phyloP scores from a whole-genome alignment of 2,329 filamentous ascomycete species.

The Penicillium oxalicum region DNA sequence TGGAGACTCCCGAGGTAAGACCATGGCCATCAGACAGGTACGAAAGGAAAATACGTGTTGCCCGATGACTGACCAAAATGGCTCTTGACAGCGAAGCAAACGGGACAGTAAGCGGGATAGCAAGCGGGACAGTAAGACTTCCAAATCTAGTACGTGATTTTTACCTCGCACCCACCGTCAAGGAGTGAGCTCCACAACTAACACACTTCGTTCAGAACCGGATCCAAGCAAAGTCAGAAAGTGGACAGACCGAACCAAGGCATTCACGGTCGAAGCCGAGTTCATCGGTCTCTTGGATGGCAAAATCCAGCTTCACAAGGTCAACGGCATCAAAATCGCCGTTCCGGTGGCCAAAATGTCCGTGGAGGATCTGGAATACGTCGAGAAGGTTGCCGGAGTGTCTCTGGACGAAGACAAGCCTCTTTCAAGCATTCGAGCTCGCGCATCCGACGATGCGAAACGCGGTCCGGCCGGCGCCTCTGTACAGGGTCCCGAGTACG shows the following conservation, averaged over 20 bases:
- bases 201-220: conserved; percentile 55
- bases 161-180: neutral
- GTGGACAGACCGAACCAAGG: conserved; percentile 92
- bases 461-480: conserved; percentile 34
- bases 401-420: conserved; percentile 91
- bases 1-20: conserved; percentile 65
- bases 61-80: neutral
- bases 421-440: conserved; percentile 64
- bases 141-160: conserved; percentile 65
- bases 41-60: neutral
- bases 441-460: conserved; percentile 31
- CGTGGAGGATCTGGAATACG: conserved; percentile 86
- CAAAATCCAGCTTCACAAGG: conserved; percentile 96
- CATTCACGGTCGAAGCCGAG: conserved; percentile 95
- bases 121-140: conserved; percentile 57
- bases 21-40: neutral
- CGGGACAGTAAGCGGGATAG: conserved; percentile 62
- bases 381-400: conserved; percentile 78
- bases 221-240: conserved; percentile 76
- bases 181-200: neutral
- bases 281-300: conserved; percentile 91
- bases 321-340: conserved; percentile 97
- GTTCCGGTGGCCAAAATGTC: conserved; percentile 96
- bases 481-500: conserved; percentile 59
- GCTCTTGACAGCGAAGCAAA: conserved; percentile 56